phyloP scores from a whole-genome alignment of 148 eudicot genomes.

The Vaccinium darrowii region DNA sequence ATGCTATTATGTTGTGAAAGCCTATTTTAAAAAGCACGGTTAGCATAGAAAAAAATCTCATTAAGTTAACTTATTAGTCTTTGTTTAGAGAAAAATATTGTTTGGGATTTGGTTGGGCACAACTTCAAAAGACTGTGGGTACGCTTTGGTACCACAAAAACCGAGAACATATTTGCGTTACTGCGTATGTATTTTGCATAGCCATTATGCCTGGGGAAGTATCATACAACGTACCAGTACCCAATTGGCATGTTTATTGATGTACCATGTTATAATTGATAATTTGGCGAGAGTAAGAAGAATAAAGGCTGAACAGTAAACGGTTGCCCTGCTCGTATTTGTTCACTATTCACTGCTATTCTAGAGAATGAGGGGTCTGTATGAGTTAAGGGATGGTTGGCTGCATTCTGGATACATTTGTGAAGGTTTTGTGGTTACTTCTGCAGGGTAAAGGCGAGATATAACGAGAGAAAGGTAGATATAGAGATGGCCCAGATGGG shows the following conservation, averaged over 20 bases:
- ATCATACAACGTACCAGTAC: neutral
- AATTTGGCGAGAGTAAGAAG: neutral
- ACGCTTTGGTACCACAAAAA: neutral
- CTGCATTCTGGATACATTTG: neutral
- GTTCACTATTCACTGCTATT: neutral
- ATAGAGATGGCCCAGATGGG: neutral
- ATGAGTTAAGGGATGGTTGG: neutral
- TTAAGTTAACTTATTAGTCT: neutral
- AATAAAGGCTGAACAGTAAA: neutral
- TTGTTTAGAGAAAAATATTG: neutral
- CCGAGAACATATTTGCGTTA: neutral
- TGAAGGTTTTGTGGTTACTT: neutral
- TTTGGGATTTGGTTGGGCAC: neutral
- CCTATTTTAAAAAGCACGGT: no score
- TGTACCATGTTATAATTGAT: neutral
- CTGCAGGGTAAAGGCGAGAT: neutral
- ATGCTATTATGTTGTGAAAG: neutral
- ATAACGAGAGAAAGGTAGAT: neutral
- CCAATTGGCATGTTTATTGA: neutral
- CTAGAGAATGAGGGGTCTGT: neutral
- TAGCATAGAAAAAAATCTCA: neutral
- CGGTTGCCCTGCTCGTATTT: neutral
- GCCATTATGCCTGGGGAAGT: neutral
- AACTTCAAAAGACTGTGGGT: neutral
- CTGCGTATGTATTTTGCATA: neutral